Base-by-base conservation (phyloP, 768 basidiomycete species). In the Leccinum olivaceopallidum region DNA sequence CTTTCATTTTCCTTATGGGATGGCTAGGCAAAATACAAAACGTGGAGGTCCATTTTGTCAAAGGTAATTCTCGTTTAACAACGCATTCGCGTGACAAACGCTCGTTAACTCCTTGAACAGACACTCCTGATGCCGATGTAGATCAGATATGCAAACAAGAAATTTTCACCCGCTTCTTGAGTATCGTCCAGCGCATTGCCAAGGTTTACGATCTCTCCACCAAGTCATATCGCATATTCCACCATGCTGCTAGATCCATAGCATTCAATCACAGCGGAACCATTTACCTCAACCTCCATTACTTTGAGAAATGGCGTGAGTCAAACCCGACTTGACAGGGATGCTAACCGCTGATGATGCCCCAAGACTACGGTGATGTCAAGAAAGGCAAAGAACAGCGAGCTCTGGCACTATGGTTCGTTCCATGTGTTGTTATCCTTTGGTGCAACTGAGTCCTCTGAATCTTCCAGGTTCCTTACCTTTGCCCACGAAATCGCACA, bases 181-280 rank as follows among this genome's bases (percentile, higher is more conserved):
- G 82, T 51, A 76, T 95, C 26, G 78, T 94, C 59, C 74, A 74
- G 1, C 84, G 85, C 0, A 77, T 97, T 24, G 80, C 84, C 2
- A 68, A 77, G 18, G 76, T 94, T 5, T 97, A 91, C 71, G 79
- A 81, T 62, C 81, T 97, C 36, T 85, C 90, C 1, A 71, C 85
- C 20, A 22, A 14, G 6, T 48, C 47, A 14, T 48, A 14, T 10
- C 13, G 20, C 20, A 22, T 48, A 13, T 48, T 48, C 47, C 13
- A 48, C 13, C 20, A 48, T 14, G 47, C 47, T 14, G 13, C 47
- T 3, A 22, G 3, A 6, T 48, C 20, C 22, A 48, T 48, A 48
- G 47, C 47, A 22, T 48, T 48, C 47, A 48, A 48, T 48, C 3
- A 22, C n/a, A 2, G 10, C 0, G 18, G 47, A 12, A 48, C 47